Conservation (phyloP, 208 protist species). For the Crithidia thermophila region DNA sequence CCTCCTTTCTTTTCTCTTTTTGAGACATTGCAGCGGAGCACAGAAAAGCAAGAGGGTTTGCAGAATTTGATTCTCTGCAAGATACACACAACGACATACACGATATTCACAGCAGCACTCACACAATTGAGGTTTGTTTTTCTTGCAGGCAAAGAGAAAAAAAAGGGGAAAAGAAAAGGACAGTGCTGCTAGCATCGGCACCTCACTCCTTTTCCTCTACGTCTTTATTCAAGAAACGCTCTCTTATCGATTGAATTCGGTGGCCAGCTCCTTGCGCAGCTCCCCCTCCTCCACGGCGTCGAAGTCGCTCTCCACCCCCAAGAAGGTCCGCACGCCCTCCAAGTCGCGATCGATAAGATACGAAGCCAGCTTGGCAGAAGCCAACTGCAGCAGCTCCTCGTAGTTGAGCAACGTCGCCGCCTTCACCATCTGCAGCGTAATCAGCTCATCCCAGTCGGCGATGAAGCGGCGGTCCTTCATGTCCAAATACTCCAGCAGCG, state of each 20-base stretch:
- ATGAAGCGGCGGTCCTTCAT: slow-evolving; percentile 62
- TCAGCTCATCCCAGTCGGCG: slow-evolving; percentile 75
- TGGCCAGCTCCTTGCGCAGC: slow-evolving; percentile 79
- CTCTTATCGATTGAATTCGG: slow-evolving; percentile 22
- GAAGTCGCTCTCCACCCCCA: slow-evolving; percentile 92
- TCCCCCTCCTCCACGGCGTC: slow-evolving; percentile 77
- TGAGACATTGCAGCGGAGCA: too few species aligned
- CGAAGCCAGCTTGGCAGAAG: slow-evolving; percentile 82
- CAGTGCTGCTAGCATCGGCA: too few species aligned
- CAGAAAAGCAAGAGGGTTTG: too few species aligned
- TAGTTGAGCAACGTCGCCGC: slow-evolving; percentile 90
- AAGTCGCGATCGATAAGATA: slow-evolving; percentile 85
- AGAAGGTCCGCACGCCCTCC: slow-evolving; percentile 83
- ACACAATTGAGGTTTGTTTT: too few species aligned
- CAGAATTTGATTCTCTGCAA: too few species aligned
- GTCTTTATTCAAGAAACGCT: too few species aligned
- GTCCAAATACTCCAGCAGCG: slow-evolving; percentile 79
- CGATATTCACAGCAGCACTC: too few species aligned
- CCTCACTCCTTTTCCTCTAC: too few species aligned
- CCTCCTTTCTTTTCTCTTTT: too few species aligned
- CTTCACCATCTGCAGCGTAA: slow-evolving; percentile 79
- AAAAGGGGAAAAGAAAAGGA: slow-evolving; percentile 5
- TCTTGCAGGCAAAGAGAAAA: too few species aligned
- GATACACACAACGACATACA: too few species aligned
- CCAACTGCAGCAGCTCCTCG: slow-evolving; percentile 83